phyloP scores from a whole-genome alignment of 495 filamentous ascomycete genomes.

The Penicillium canariense region DNA sequence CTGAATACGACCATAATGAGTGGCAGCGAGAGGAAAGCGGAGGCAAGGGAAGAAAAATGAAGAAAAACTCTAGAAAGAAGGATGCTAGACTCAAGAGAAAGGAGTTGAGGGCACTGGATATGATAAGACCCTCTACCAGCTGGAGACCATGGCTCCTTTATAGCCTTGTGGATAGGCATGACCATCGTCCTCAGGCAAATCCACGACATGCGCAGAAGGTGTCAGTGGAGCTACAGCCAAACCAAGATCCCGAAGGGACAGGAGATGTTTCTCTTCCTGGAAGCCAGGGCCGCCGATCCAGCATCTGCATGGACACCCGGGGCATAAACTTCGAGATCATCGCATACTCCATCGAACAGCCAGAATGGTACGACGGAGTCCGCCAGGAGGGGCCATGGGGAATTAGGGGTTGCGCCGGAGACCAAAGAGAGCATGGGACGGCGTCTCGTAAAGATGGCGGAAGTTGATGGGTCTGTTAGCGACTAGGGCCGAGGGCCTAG shows the following conservation, averaged over 20 bases:
- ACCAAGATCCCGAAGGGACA: constrained; percentile 11
- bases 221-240: neutral
- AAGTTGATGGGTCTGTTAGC: constrained; percentile 15
- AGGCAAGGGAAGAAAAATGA: neutral
- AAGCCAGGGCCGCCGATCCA: constrained; percentile 24
- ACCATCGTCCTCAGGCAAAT: neutral
- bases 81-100: constrained; percentile 9
- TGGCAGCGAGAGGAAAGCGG: neutral
- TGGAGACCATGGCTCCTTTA: constrained; percentile 24
- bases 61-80: constrained; percentile 13
- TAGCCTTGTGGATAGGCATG: constrained; percentile 13
- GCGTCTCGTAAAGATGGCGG: constrained; percentile 8
- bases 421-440: constrained; percentile 8
- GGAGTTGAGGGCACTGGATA: constrained; percentile 10
- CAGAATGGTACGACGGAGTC: constrained; percentile 18
- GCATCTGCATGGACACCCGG: constrained; percentile 8
- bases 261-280: constrained; percentile 26
- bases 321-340: constrained; percentile 19
- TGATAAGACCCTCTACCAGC: constrained; percentile 2
- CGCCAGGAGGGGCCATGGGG: constrained; percentile 13
- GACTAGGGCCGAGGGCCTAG: neutral
- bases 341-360: constrained; percentile 28
- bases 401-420: neutral
- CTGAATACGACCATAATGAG: constrained; percentile 45
- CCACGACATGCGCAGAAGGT: neutral